Conservation (phyloP, 176 grass and related monocot genomes). For the Oryza rufipogon region DNA sequence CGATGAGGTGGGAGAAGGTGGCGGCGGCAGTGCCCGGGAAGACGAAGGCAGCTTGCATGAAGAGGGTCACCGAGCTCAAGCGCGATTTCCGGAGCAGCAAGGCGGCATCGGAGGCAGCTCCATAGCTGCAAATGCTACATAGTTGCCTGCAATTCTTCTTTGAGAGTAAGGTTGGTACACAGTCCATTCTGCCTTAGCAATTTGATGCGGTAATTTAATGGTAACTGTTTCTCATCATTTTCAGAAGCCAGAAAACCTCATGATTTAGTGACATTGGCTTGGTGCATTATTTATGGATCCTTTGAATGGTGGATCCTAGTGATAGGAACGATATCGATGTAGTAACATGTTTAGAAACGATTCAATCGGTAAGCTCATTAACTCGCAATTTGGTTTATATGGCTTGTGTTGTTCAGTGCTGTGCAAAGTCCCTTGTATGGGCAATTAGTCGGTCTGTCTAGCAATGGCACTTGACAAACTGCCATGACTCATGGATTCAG, state of each 20-base stretch:
- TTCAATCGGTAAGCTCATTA: background rate
- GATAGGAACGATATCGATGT: background rate
- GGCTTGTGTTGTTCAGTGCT: background rate
- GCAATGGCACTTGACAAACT: background rate
- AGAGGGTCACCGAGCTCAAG: slow-evolving; percentile 78
- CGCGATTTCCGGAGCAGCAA: slow-evolving; percentile 78
- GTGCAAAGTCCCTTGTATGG: background rate
- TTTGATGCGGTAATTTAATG: background rate
- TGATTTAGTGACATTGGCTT: background rate
- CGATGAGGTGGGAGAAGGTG: slow-evolving; percentile 95
- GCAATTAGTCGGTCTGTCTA: background rate
- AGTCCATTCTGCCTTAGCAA: slow-evolving; percentile 1
- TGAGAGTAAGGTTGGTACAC: background rate
- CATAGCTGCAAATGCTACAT: slow-evolving; percentile 15
- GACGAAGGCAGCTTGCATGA: slow-evolving; percentile 77
- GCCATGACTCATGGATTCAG: background rate
- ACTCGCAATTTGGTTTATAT: background rate
- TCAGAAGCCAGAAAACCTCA: background rate
- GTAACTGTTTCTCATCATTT: background rate
- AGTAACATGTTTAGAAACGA: slow-evolving; percentile 3
- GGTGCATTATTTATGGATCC: no score
- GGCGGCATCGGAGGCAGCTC: slow-evolving; percentile 14
- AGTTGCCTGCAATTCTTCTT: slow-evolving; percentile 32
- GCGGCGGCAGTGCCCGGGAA: slow-evolving; percentile 68
- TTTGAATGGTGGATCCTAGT: background rate